Percentiles rank a stretch among this genome's conserved stretches.
phyloP scores from a whole-genome alignment of 768 basidiomycete genomes.

The Leccinum uliginosum region DNA sequence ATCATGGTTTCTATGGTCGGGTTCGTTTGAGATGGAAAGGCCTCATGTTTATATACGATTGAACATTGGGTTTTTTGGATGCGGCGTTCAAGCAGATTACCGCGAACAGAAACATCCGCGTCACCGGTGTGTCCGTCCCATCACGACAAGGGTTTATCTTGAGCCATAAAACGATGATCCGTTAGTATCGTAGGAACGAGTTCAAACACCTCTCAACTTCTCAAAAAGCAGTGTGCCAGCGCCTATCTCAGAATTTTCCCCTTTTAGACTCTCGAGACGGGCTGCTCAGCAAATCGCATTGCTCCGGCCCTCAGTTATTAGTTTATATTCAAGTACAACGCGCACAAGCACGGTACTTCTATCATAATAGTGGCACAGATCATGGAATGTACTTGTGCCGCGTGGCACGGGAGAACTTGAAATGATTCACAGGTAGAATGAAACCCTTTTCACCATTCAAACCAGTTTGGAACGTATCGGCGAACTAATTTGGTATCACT shows the following conservation, averaged over 20 bases:
- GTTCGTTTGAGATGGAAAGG: background rate
- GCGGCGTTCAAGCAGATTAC: background rate
- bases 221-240: too few relatives aligned
- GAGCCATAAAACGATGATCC: background rate
- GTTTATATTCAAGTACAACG: background rate
- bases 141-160: background rate
- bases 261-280: too few relatives aligned
- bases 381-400: background rate
- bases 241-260: background rate
- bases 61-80: background rate
- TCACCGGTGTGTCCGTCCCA: background rate
- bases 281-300: too few relatives aligned
- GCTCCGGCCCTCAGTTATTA: background rate
- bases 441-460: too few relatives aligned
- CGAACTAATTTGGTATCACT: too few relatives aligned
- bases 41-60: background rate
- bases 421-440: too few relatives aligned
- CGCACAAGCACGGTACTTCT: background rate
- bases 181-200: background rate
- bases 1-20: background rate
- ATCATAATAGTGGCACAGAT: too few relatives aligned
- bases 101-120: background rate
- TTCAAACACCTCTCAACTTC: too few relatives aligned
- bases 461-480: too few relatives aligned
- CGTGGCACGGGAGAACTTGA: too few relatives aligned